Evolutionary conservation across 805 yeast genomes (phyloP), one percentile per base, ranked within the genome.

Genomic region (Cyberlindnera maclurae): DNA sequence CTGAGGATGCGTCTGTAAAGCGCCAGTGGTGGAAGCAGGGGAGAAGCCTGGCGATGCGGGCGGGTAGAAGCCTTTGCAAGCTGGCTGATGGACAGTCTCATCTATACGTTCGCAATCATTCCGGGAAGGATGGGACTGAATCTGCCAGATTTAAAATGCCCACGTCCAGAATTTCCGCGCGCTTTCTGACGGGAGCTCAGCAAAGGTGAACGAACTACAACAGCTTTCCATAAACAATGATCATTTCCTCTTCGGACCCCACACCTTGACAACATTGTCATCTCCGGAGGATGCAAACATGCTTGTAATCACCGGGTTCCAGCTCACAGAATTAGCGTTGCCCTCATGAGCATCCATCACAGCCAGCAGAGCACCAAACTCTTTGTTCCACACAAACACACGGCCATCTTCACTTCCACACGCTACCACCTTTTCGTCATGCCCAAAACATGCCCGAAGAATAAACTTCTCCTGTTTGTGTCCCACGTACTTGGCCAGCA

Each of bases 241-340:
- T 20, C 24, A 20, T 20, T 20, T 8, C 8, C 8, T 20, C 8
- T 8, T 20, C 12, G 59, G 59, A n/a, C 75, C 79, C 88, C 87
- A 82, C 6, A 86, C 68, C 41, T 77, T 76, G 4, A 86, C 79
- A 8, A 69, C 59, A 15, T 73, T 70, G 57, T 89, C 96, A 58
- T 88, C 96, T 12, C 95, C 86, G 29, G 87, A 88, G 15, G 90
- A 79, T 6, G 87, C 93, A 75, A 89, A 79, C 59, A 79, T 62
- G 11, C 58, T 51, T 36, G 63, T 59, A 29, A 60, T 48, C 1
- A 45, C 50, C 1, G 76, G 71, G 47, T 76, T 79, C 89, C 93
- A 87, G 42, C 81, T 78, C 2, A 87, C 93, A 33, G 84, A 76
- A 55, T 85, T 88, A 46, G 90, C 83, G 42, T 77, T 63, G 0